Evolutionary conservation across 805 yeast species (phyloP).

Genomic region (Cyberlindnera xylosilytica): DNA sequence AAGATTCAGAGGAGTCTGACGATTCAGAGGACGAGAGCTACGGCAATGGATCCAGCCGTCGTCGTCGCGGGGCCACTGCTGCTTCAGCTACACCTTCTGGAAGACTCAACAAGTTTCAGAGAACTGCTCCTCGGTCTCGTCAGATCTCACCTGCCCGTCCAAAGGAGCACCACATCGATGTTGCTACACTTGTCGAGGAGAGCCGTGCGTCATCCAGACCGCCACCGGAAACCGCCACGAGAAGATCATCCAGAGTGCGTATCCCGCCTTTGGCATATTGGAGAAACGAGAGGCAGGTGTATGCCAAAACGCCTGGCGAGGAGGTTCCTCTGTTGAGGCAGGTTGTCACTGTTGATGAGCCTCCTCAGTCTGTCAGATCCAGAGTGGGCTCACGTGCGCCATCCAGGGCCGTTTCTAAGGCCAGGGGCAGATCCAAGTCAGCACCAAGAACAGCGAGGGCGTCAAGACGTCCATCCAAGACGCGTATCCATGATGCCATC

Average conservation of each 20-base stretch:
- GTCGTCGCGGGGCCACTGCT: conserved; percentile 1
- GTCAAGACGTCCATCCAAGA: conserved; percentile 13
- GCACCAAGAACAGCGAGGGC: conserved; percentile 7
- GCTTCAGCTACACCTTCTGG: not conserved
- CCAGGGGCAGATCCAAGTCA: conserved; percentile 15
- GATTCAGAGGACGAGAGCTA: conserved; percentile 5
- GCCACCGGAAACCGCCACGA: conserved; percentile 31
- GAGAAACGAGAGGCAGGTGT: conserved; percentile 77
- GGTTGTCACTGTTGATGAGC: conserved; percentile 43
- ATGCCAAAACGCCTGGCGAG: conserved; percentile 37
- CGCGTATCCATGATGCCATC: conserved; percentile 17
- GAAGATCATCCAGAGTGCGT: conserved; percentile 65
- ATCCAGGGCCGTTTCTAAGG: conserved; percentile 17
- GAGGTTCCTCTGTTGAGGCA: conserved; percentile 56
- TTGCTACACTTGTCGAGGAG: conserved; percentile 21
- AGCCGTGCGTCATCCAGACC: conserved; percentile 13
- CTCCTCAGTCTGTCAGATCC: conserved; percentile 4
- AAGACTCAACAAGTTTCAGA: conserved; percentile 13
- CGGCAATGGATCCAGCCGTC: not conserved
- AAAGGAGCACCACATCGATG: conserved; percentile 16
- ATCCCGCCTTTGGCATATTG: conserved; percentile 77
- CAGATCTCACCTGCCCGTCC: not conserved
- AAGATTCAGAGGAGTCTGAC: conserved; percentile 7
- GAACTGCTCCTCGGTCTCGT: conserved; percentile 1
- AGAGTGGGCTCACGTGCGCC: too few species aligned